phyloP scores from a whole-genome alignment of 1,284 basidiomycete genomes.

The Ceratobasidium sp. region DNA sequence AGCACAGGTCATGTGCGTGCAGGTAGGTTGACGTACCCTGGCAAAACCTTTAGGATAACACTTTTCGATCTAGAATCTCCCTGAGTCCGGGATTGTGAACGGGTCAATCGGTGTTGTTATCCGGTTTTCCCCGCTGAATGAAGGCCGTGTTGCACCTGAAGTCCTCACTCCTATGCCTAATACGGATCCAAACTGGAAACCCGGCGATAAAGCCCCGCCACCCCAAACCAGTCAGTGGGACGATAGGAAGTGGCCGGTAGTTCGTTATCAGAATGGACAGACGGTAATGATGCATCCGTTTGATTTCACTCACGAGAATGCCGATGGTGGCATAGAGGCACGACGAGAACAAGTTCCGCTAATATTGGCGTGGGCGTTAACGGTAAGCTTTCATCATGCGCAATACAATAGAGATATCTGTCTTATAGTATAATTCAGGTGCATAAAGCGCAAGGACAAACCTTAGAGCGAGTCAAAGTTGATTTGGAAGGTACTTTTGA shows the following conservation, averaged over 20 bases:
- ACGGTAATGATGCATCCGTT: constrained; percentile 45
- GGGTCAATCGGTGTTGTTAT: constrained; percentile 46
- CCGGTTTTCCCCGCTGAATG: constrained; percentile 11
- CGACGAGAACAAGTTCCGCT: constrained; percentile 51
- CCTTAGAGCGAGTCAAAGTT: constrained; percentile 81
- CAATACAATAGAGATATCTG: background rate
- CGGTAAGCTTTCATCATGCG: background rate
- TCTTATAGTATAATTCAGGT: constrained; percentile 67
- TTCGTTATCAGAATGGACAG: constrained; percentile 44
- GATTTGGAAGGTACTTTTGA: constrained; percentile 79
- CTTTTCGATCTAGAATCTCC: constrained; percentile 40
- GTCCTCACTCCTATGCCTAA: background rate
- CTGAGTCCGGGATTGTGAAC: constrained; percentile 43
- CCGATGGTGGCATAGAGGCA: constrained; percentile 51
- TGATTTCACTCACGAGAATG: constrained; percentile 51
- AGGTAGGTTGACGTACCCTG: background rate
- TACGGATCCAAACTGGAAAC: background rate
- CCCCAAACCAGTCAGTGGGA: background rate
- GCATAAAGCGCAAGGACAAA: constrained; percentile 90
- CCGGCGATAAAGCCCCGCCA: background rate
- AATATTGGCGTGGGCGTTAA: constrained; percentile 71
- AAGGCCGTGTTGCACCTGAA: constrained; percentile 9
- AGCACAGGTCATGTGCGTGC: constrained; percentile 49
- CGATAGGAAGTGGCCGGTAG: constrained; percentile 45
- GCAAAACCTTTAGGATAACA: background rate